Base-by-base conservation (phyloP, 306 rosid species). In the Myrica gale region DNA sequence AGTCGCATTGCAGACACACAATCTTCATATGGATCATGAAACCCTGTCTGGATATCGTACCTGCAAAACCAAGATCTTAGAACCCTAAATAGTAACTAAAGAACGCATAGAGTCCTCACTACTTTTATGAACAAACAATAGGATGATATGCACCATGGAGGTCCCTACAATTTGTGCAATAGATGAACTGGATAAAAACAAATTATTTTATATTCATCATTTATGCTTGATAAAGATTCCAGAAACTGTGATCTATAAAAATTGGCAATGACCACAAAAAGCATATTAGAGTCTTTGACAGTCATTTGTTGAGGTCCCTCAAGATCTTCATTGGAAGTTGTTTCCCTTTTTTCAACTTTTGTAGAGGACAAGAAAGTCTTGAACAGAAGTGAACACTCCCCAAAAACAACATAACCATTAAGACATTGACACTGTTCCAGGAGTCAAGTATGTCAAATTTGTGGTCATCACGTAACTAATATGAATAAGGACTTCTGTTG, bases 1-100 rank as follows among this genome's bases (percentile, higher is more conserved):
- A 93, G 84, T 78, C 97, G 87, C 97, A 90, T 88, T 6, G 52
- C 93, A 55, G 97, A 89, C 72, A 90, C 83, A 71, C 90, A 82
- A 74, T 89, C 96, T 85, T 88, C 92, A 43, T 74, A 89, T 0
- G 96, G 98, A 68, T 93, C 89, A 57, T 93, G 97, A 55, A 60
- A 48, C 65, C 88, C 86, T 0, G 83, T 37, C 81, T 90, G 97
- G 70, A 93, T 89, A 63, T 89, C 85, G 79, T 93, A 93, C 76
- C 98, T 93, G 87, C 26, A 83, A 79, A 88, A 78, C 76, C 26
- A 86, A 69, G 75, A 45, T 61, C 66, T 51, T 77, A 67, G 73
- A 57, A 82, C 21, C 71, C 52, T 67, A 56, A 15, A 76, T 65
- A 42, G 58, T 43, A 70, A 51, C 12, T 48, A 10, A 46, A 53